phyloP scores from a whole-genome alignment of 306 rosid species.

The Psophocarpus tetragonolobus region DNA sequence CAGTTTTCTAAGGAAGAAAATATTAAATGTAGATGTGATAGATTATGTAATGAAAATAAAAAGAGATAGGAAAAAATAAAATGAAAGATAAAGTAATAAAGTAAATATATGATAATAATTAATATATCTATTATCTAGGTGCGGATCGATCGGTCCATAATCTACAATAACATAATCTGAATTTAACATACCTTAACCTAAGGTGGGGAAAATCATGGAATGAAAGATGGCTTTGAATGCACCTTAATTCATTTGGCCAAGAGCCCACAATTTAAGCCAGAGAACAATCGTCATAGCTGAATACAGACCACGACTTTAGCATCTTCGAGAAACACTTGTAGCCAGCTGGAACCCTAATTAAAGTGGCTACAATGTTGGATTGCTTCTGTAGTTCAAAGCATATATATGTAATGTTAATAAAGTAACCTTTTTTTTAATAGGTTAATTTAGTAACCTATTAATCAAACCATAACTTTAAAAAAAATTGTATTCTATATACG shows the following conservation, averaged over 20 bases:
- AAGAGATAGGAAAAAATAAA: background rate
- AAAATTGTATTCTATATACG: background rate
- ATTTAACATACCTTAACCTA: background rate
- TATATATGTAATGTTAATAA: background rate
- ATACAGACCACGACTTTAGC: background rate
- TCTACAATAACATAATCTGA: background rate
- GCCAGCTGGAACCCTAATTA: background rate
- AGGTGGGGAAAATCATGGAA: background rate
- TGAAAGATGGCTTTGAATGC: background rate
- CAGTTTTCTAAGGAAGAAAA: background rate
- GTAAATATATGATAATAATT: background rate
- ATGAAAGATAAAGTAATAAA: background rate
- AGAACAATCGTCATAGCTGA: background rate
- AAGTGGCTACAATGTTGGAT: background rate
- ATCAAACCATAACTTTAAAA: background rate
- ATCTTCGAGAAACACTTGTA: background rate
- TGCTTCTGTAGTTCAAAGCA: background rate
- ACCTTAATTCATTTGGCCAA: background rate
- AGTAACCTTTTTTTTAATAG: background rate
- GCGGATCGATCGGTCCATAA: background rate
- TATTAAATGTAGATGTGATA: background rate
- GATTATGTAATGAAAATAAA: background rate
- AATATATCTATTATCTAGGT: too few species aligned
- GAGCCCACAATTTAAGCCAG: background rate
- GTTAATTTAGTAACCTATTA: background rate